Evolutionary conservation across 495 filamentous ascomycete genomes (phyloP), one percentile per base, ranked within the genome.

Genomic region (Talaromyces liani): DNA sequence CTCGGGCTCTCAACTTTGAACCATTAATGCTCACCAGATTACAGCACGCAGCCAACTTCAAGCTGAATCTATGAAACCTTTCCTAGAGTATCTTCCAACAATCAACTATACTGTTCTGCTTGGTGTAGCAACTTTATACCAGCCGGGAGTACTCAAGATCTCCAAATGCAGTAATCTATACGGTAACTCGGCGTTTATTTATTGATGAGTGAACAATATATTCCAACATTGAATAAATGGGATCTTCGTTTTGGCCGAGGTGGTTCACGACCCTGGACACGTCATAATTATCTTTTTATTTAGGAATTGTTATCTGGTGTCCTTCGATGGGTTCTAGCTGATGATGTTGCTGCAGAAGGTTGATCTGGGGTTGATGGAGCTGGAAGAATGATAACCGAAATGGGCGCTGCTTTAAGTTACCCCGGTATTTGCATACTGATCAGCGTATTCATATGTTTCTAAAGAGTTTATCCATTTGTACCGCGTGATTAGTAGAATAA

Each of bases 191-290:
- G 34, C 34, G 34, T 39, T 39, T 39, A 60, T 36, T 59, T 59
- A 47, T 6, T 61, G 58, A 61, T 61, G 58, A 49, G 58, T 61
- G 58, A 61, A 49, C 58, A 45, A 39, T 24, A 24, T 55, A 55
- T 29, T 55, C 27, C 27, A 27, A 27, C 25, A 27, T 10, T 29
- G 20, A 20, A 61, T 41, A 60, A 9, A 8, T 61, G 16, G 10
- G 58, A 9, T 45, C 36, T 14, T 61, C 14, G n/a, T 4, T 29
- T 22, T 31, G 9, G 31, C 56, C 56, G 56, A 59, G 56, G 56
- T 18, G 1, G 31, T 59, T 18, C 31, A 34, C 7, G 3, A 7
- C 1, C 2, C 4, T 5, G 14, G 16, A 22, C 10, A 0, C 8
- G 4, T 20, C 5, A 47, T 47, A 47, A 41, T 16, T 1, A 2